Percentiles rank a stretch among this genome's conserved stretches.
Conservation (phyloP, 768 basidiomycete species). For the Pleurotus salmoneostramineus region DNA sequence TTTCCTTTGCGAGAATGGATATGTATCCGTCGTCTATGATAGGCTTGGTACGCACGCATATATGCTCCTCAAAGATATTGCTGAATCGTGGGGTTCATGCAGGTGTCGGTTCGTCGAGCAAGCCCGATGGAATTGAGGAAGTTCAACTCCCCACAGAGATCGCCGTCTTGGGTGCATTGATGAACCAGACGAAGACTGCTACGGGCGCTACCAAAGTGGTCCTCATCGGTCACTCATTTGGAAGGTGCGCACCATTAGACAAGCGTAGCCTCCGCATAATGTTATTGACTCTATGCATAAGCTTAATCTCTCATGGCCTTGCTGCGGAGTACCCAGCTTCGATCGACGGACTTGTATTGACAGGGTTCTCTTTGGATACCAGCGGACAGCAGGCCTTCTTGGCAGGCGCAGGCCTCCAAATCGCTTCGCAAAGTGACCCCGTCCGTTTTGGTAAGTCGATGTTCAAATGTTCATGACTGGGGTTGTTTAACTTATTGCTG, state of each 20-base stretch:
- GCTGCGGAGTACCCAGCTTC: constrained; percentile 13
- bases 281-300: not conserved
- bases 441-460: constrained; percentile 14
- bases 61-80: not conserved
- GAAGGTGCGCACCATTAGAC: constrained; percentile 13
- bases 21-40: constrained; percentile 17
- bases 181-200: constrained; percentile 10
- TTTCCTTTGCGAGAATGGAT: constrained; percentile 14
- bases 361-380: constrained; percentile 13
- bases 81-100: not conserved
- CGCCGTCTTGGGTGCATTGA: constrained; percentile 14
- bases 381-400: constrained; percentile 10
- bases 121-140: constrained; percentile 19
- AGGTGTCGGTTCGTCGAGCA: constrained; percentile 19
- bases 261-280: not conserved
- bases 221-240: constrained; percentile 21
- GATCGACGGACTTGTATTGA: constrained; percentile 17
- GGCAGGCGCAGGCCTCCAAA: constrained; percentile 13
- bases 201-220: constrained; percentile 11
- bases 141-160: constrained; percentile 17
- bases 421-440: constrained; percentile 14
- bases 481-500: not conserved
- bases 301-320: constrained; percentile 14
- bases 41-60: constrained; percentile 13
- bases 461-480: not conserved